Evolutionary conservation across 148 eudicot species (phyloP).

Genomic region (Agrostemma githago): DNA sequence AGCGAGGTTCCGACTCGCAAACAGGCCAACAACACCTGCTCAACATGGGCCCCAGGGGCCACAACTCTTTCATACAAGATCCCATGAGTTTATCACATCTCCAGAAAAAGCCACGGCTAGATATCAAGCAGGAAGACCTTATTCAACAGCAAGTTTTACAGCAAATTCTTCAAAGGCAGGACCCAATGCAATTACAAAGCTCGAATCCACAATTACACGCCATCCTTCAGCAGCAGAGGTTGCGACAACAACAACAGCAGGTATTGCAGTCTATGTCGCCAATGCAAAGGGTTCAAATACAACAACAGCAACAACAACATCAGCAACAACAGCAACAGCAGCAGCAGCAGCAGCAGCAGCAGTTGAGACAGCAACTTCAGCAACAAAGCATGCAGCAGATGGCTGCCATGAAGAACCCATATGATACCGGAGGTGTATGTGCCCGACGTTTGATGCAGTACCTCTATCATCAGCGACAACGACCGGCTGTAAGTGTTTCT

Average conservation of each 20-base stretch:
- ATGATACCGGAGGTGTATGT: conserved; percentile 77
- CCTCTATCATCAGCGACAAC: conserved; percentile 80
- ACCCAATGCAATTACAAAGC: conserved; percentile 58
- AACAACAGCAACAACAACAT: conserved; percentile 66
- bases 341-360: conserved; percentile 49
- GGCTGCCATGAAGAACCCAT: conserved; percentile 56
- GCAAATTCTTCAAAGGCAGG: conserved; percentile 71
- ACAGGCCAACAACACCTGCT: conserved; percentile 59
- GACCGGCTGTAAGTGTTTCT: conserved; percentile 61
- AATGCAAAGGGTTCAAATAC: conserved; percentile 55
- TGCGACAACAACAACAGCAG: conserved; percentile 67
- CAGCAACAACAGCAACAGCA: conserved; percentile 37
- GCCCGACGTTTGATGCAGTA: conserved; percentile 89
- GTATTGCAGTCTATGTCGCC: conserved; percentile 67
- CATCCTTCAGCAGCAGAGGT: conserved; percentile 72
- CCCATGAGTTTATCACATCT: conserved; percentile 51
- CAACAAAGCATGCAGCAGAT: conserved; percentile 67
- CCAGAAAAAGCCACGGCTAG: conserved; percentile 82
- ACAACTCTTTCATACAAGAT: conserved; percentile 59
- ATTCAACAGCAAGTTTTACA: conserved; percentile 68
- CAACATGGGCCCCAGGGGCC: conserved; percentile 41
- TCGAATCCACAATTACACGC: conserved; percentile 79
- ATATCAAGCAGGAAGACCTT: conserved; percentile 78
- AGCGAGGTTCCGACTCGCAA: conserved; percentile 53
- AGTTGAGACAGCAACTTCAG: conserved; percentile 59